Percentiles rank a stretch among this genome's conserved stretches.
These are phyloP conservation scores for Auriscalpium orientale DNA, from an alignment of 768 basidiomycete species.

Conservation along the genomic window DNA sequence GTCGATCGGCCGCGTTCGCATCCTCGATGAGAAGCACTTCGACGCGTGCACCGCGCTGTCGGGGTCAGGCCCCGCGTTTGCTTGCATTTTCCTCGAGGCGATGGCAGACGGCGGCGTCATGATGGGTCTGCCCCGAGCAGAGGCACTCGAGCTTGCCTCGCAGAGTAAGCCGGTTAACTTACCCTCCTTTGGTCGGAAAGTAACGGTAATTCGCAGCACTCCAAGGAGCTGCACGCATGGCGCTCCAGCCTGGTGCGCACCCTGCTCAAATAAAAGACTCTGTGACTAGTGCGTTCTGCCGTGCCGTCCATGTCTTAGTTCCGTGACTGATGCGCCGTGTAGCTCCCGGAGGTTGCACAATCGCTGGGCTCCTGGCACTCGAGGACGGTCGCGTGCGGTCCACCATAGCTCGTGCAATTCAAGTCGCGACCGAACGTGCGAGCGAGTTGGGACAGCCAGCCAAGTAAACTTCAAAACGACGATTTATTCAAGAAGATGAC, in stretches of 20 bases:
- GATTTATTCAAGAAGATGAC: too few species aligned
- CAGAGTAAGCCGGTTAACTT: conserved; percentile 58
- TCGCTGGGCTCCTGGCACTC: conserved; percentile 90
- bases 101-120: conserved; percentile 99
- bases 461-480: conserved; percentile 30
- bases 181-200: neutral
- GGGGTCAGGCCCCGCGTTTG: conserved; percentile 95
- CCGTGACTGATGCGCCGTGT: neutral
- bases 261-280: conserved; percentile 96
- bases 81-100: conserved; percentile 92
- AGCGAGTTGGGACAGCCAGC: conserved; percentile 72
- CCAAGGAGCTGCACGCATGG: conserved; percentile 96
- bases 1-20: conserved; percentile 91
- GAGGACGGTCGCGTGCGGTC: conserved; percentile 92
- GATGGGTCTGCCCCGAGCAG: conserved; percentile 95
- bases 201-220: conserved; percentile 46
- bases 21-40: conserved; percentile 97
- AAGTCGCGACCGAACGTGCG: conserved; percentile 86
- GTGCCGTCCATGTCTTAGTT: neutral
- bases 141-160: conserved; percentile 90
- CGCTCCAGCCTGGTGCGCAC: conserved; percentile 78
- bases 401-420: conserved; percentile 91
- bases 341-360: conserved; percentile 98
- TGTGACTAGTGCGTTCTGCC: conserved; percentile 73
- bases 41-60: conserved; percentile 96